Evolutionary conservation across 2,329 filamentous ascomycete species (phyloP).

Genomic region (Grosmannia huntii): DNA sequence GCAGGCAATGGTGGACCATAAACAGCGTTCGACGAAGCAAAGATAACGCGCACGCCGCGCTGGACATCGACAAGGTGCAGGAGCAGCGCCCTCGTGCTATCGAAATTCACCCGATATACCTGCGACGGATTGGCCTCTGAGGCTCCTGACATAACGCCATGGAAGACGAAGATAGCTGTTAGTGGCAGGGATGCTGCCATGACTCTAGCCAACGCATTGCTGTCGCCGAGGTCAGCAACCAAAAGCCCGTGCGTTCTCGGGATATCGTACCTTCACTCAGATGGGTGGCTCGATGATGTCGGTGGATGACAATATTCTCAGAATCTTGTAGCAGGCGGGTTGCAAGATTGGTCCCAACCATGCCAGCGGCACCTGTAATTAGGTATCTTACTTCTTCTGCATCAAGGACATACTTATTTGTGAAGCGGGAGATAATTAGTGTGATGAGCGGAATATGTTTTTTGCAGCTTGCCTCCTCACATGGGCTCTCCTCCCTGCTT

Average conservation of each 20-base stretch:
- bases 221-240: slow-evolving; percentile 33
- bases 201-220: slow-evolving; percentile 23
- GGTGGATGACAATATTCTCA: slow-evolving; percentile 28
- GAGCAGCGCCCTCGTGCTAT: slow-evolving; percentile 42
- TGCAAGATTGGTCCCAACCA: slow-evolving; percentile 25
- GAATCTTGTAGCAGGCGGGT: slow-evolving; percentile 26
- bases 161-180: slow-evolving; percentile 46
- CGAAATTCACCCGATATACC: slow-evolving; percentile 47
- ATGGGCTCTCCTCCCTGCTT: no score
- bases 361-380: slow-evolving; percentile 22
- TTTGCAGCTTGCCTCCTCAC: background rate
- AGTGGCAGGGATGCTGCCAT: slow-evolving; percentile 32
- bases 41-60: slow-evolving; percentile 45
- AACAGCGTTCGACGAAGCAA: slow-evolving; percentile 49
- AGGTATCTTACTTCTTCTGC: slow-evolving; percentile 16
- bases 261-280: slow-evolving; percentile 31
- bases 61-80: slow-evolving; percentile 31
- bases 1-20: slow-evolving; percentile 45
- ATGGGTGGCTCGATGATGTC: slow-evolving; percentile 42
- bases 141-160: slow-evolving; percentile 55
- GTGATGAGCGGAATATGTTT: background rate
- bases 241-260: slow-evolving; percentile 35
- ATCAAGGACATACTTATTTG: background rate
- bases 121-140: slow-evolving; percentile 49
- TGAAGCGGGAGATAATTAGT: background rate